Percentiles rank a stretch among this genome's conserved stretches.
Conservation (phyloP, 768 basidiomycete species). For the Pulveroboletus sp. region DNA sequence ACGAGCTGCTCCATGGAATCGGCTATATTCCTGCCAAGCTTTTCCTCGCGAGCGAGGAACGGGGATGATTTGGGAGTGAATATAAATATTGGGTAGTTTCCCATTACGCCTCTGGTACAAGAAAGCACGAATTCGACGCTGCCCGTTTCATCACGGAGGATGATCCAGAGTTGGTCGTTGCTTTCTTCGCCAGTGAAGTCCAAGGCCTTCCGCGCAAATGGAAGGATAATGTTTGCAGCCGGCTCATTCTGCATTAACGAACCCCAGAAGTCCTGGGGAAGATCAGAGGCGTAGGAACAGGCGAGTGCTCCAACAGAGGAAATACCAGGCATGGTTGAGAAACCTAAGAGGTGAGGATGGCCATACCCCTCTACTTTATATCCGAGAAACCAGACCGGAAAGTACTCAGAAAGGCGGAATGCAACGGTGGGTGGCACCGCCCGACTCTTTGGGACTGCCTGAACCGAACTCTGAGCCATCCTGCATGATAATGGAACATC, state of each 20-base stretch:
- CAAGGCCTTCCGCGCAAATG: slow-evolving; percentile 34
- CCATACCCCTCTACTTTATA: slow-evolving; percentile 9
- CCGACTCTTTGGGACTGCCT: neutral
- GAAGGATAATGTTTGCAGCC: slow-evolving; percentile 39
- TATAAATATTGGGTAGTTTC: slow-evolving; percentile 65
- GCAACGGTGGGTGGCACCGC: neutral
- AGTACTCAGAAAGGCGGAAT: neutral
- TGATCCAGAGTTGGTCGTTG: slow-evolving; percentile 31
- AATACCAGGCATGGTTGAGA: slow-evolving; percentile 21
- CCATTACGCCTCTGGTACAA: slow-evolving; percentile 52
- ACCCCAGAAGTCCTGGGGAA: slow-evolving; percentile 29
- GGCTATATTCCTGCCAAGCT: slow-evolving; percentile 25
- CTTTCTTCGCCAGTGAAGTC: slow-evolving; percentile 1
- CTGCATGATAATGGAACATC: slow-evolving; percentile 12
- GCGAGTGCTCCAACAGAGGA: neutral
- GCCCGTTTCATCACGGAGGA: slow-evolving; percentile 15
- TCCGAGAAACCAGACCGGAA: neutral
- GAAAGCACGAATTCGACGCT: slow-evolving; percentile 46
- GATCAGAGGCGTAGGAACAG: slow-evolving; percentile 6
- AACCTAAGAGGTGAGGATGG: slow-evolving; percentile 13
- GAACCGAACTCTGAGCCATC: slow-evolving; percentile 17
- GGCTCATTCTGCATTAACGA: slow-evolving; percentile 28
- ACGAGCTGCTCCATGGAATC: slow-evolving; percentile 44
- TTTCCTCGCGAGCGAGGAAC: slow-evolving; percentile 28
- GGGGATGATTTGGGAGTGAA: slow-evolving; percentile 42